Percentiles rank a stretch among this genome's conserved stretches.
Conservation (phyloP, 2,329 filamentous ascomycete species). For the Aspergillus chevalieri region DNA sequence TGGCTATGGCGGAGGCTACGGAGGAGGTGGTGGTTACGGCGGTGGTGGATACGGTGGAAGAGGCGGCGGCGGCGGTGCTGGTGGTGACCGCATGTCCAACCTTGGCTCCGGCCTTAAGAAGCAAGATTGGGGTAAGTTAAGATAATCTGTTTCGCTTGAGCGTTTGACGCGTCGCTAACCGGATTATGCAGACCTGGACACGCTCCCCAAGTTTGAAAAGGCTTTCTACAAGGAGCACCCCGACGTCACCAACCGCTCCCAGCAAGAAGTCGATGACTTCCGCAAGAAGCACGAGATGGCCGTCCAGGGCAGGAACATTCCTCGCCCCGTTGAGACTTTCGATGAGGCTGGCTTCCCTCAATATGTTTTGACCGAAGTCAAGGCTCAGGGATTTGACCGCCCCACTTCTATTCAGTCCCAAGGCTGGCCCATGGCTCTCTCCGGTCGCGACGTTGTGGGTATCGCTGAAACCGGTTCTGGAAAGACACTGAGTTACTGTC, state of each 20-base stretch:
- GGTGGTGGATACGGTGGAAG: constrained; percentile 31
- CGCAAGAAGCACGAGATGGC: constrained; percentile 79
- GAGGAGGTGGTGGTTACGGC: constrained; percentile 7
- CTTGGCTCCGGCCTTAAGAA: constrained; percentile 82
- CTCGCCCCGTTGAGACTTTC: constrained; percentile 92
- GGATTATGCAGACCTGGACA: constrained; percentile 56
- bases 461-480: constrained; percentile 98
- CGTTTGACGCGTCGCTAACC: constrained; percentile 18
- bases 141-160: not conserved
- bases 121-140: constrained; percentile 74
- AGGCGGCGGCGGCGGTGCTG: constrained; percentile 52
- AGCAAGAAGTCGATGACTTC: constrained; percentile 80
- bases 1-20: constrained; percentile 21
- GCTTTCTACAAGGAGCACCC: constrained; percentile 97
- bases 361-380: constrained; percentile 98
- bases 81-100: constrained; percentile 89
- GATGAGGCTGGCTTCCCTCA: constrained; percentile 95
- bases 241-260: constrained; percentile 66
- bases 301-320: constrained; percentile 71
- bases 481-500: constrained; percentile 97
- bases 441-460: constrained; percentile 95
- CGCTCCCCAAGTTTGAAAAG: constrained; percentile 95
- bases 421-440: constrained; percentile 98
- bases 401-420: constrained; percentile 97
- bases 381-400: constrained; percentile 89